A percentile compares a stretch with the other conserved stretches of the same genome.
Conservation (phyloP, 371 early-diverging fungal genomes). For the Haplosporangium sp. region DNA sequence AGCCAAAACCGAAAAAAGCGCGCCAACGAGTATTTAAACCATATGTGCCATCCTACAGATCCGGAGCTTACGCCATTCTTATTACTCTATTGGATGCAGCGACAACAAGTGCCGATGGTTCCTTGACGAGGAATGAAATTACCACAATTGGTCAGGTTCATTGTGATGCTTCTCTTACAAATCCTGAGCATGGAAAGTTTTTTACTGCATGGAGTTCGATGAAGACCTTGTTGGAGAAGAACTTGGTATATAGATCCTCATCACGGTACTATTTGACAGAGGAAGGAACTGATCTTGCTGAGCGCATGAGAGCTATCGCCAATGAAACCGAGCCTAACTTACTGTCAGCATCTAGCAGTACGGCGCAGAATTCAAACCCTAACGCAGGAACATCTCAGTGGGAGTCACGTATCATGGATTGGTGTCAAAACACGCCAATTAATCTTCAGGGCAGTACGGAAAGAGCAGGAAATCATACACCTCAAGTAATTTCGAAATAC, state of each 20-base stretch:
- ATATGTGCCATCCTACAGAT: conserved; percentile 87
- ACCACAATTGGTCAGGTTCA: conserved; percentile 69
- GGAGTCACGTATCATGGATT: conserved; percentile 1
- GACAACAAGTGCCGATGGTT: conserved; percentile 22
- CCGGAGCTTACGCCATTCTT: conserved; percentile 91
- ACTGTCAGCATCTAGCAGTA: not conserved
- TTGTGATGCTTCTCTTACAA: conserved; percentile 75
- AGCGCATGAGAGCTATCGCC: conserved; percentile 56
- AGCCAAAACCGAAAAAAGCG: conserved; percentile 25
- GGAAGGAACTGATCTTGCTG: conserved; percentile 75
- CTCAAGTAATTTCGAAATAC: not conserved
- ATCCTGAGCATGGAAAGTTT: conserved; percentile 62
- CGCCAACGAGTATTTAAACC: conserved; percentile 33
- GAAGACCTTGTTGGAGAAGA: conserved; percentile 75
- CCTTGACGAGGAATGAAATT: conserved; percentile 70
- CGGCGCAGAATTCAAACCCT: not conserved
- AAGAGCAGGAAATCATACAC: too few relatives aligned
- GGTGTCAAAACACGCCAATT: not conserved
- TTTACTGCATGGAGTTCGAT: conserved; percentile 88
- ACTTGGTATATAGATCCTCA: conserved; percentile 74
- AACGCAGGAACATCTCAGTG: not conserved
- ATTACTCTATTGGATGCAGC: conserved; percentile 71
- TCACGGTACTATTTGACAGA: conserved; percentile 78
- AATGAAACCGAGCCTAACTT: not conserved
- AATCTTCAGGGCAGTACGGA: not conserved